Evolutionary conservation across 177 flowering plant genomes (phyloP).

Genomic region (Tripterygium wilfordii): DNA sequence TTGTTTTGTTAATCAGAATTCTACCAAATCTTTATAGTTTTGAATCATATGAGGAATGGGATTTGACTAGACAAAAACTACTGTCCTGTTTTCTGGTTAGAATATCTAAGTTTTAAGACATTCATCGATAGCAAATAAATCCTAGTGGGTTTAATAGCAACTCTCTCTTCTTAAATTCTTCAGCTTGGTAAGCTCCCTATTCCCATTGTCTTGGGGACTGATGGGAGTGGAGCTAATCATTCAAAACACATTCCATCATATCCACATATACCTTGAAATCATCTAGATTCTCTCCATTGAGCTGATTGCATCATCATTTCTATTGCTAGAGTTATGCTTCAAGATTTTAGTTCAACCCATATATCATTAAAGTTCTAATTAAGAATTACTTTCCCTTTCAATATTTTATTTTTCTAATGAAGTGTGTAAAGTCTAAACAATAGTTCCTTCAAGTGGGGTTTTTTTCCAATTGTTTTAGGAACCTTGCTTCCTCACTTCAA

Average conservation of each 20-base stretch:
- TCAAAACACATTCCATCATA: background rate
- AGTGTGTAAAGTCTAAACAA: slow-evolving; percentile 1
- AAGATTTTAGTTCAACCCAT: background rate
- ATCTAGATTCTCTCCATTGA: background rate
- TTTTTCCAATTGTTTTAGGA: slow-evolving; percentile 3
- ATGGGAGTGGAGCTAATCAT: slow-evolving; percentile 5
- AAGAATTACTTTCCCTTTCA: background rate
- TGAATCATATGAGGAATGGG: too few relatives aligned
- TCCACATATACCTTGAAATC: background rate
- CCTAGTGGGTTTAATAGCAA: background rate
- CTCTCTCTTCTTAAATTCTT: background rate
- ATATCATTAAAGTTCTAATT: background rate
- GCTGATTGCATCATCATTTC: slow-evolving; percentile 14
- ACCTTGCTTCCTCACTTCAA: background rate
- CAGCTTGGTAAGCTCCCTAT: background rate
- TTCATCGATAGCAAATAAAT: too few relatives aligned
- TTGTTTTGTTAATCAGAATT: too few relatives aligned
- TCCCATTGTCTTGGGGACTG: slow-evolving; percentile 10
- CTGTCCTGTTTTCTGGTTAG: too few relatives aligned
- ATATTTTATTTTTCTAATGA: slow-evolving; percentile 1
- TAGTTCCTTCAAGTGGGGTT: too few relatives aligned
- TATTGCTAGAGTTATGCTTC: slow-evolving; percentile 1
- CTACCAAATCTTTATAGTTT: too few relatives aligned
- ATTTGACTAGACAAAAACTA: too few relatives aligned
- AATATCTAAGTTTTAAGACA: too few relatives aligned